Base-by-base conservation (phyloP, 768 basidiomycete species). In the Chalciporus chontae region DNA sequence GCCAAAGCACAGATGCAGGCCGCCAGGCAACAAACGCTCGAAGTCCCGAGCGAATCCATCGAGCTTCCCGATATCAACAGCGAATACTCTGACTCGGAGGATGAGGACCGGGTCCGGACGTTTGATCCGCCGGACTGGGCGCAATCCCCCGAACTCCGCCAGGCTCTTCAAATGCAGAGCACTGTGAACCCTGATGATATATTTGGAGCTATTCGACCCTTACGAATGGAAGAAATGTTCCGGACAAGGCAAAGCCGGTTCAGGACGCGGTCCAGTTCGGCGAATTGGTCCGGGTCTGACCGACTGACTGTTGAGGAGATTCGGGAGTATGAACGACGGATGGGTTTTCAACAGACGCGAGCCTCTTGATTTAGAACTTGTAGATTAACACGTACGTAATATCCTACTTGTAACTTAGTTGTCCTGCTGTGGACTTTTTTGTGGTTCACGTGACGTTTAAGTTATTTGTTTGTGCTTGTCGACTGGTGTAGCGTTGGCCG, bases 271-370 rank as follows among this genome's bases (percentile, higher is more conserved):
- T 90, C 91, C 8, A 94, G 92, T 61, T 94, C 91, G 10, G 95
- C 95, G 29, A 96, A 96, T 65, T 98, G 95, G 95, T 79, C 83
- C 6, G 92, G 91, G n/a, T 71, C 85, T n/a, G 95, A 97, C 70
- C 77, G 83, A 21, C 71, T 98, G 59, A 94, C 91, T 14, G 67
- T 74, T 19, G 83, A 87, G 55, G 95, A 97, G 69, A 85, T 94
- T 69, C 71, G 76, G 50, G 89, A 92, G 55, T 98, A 97, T 65
- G 92, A 86, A 5, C 78, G 78, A 60, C 77, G 89, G 50, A 98
- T 98, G 95, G 94, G 94, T 7, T 97, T 81, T 69, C 78, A 73
- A 58, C 60, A 65, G 65, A 53, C 52, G 18, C 47, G 19, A 11
- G 34, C 45, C 23, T 60, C 58, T 44, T 70, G 52, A 59, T 43